Evolutionary conservation across 1,139 yeast genomes (phyloP), one percentile per base, ranked within the genome.

Genomic region (Scheffersomyces illinoinensis): DNA sequence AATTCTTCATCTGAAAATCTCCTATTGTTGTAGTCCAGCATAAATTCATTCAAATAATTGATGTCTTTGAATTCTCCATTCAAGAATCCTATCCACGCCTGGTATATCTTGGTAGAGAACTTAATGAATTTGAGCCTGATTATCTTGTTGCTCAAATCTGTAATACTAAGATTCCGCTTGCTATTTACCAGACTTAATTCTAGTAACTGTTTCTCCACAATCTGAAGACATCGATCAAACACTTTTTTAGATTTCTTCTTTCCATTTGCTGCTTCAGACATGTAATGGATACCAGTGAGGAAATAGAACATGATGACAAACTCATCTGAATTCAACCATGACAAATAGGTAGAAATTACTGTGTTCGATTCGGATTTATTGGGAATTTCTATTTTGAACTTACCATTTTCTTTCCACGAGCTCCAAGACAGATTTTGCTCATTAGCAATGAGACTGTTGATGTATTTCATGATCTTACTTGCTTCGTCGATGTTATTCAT

Each of bases 241-340:
- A 79, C 70, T 52, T 71, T 75, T 17, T 64, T 65, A 1, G 84
- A 69, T 56, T 75, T 73, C 18, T 66, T 65, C 54, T 71, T 73
- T 4, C 72, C 73, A 57, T 75, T 75, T 65, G 74, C 69, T 0
- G 77, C 68, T 52, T 74, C 78, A 47, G 66, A 64, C 48, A 79
- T 60, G 53, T 74, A 71, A 20, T 73, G 65, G n/a, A 82, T 66
- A 1, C 83, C 85, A 19, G 78, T 74, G 17, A 79, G 64, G 53
- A 80, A 73, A 63, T 79, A 81, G 46, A 80, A 73, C 56, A 76
- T 58, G 19, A 79, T 68, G 2, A 75, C 72, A 64, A 80, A 81
- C 59, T 83, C 85, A 51, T 76, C 76, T 1, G 77, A 69, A 47
- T 75, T 73, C 20, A 83, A 61, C 86, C 86, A 83, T 7, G 64